These are phyloP conservation scores for Aphanomyces stellatus DNA, from an alignment of 352 stramenopile species.

Conservation along the genomic window DNA sequence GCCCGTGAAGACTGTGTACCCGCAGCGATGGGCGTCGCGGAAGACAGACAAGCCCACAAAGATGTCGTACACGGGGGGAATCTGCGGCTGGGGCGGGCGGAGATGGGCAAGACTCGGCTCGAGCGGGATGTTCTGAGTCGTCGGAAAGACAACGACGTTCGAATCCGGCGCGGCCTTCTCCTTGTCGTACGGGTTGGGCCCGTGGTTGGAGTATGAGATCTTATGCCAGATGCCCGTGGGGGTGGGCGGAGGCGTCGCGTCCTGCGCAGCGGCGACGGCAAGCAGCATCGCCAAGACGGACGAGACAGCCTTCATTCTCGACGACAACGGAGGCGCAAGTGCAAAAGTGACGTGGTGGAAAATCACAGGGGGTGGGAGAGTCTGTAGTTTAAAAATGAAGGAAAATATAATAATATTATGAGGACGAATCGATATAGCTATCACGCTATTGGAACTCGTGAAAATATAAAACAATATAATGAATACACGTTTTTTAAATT, in stretches of 20 bases:
- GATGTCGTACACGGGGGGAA: neutral
- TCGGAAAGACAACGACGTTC: conserved; percentile 55
- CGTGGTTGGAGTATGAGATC: neutral
- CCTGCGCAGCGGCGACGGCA: neutral
- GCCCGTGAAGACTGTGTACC: conserved; percentile 13
- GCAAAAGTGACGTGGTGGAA: no score
- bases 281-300: no score
- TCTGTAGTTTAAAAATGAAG: no score
- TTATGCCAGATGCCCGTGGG: neutral
- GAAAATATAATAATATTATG: no score
- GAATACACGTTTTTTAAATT: no score
- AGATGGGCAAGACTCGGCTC: conserved; percentile 27
- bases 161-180: conserved; percentile 30
- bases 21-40: conserved; percentile 7
- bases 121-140: conserved; percentile 65
- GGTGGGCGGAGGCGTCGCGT: conserved; percentile 16
- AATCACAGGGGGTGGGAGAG: no score
- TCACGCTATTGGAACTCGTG: no score
- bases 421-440: no score
- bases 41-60: conserved; percentile 18
- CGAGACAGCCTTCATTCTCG: no score
- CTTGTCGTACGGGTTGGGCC: conserved; percentile 1
- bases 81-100: conserved; percentile 26
- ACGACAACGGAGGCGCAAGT: no score
- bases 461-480: no score